These are phyloP conservation scores for Camillea tinctor DNA, from an alignment of 2,329 filamentous ascomycete species.

Conservation along the genomic window DNA sequence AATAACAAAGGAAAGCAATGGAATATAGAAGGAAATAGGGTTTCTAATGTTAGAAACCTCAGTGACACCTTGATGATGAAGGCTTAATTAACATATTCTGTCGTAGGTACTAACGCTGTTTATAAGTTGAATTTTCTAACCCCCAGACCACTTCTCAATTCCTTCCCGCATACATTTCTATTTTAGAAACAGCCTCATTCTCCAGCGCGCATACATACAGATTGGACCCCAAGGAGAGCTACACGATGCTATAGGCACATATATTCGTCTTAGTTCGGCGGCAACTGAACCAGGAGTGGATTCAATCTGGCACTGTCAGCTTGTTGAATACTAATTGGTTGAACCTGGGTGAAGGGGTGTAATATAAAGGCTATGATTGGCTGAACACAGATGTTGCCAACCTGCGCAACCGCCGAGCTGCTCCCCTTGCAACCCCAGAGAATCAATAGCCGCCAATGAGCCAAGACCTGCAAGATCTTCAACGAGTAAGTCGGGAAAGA, in stretches of 20 bases:
- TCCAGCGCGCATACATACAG: constrained; percentile 1
- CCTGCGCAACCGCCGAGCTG: constrained; percentile 14
- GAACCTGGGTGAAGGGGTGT: neutral
- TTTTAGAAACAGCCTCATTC: neutral
- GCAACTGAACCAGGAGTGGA: constrained; percentile 4
- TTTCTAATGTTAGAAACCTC: neutral
- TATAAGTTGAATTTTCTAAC: neutral
- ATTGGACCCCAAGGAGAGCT: neutral
- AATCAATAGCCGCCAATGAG: constrained; percentile 2
- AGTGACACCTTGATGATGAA: neutral
- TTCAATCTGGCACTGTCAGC: neutral
- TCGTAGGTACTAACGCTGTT: neutral
- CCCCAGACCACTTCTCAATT: neutral
- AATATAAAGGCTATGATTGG: constrained; percentile 19
- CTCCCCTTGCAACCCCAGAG: neutral
- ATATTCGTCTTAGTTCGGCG: constrained; percentile 5
- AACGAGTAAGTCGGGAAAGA: too few species aligned
- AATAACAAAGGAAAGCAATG: neutral
- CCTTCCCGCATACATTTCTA: neutral
- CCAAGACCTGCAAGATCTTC: neutral
- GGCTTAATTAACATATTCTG: neutral
- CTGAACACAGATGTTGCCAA: neutral
- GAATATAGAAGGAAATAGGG: neutral
- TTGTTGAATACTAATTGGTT: constrained; percentile 14
- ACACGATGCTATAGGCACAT: constrained; percentile 12